These are phyloP conservation scores for Phytophthora citrophthora DNA, from an alignment of 352 stramenopile species.

Conservation along the genomic window DNA sequence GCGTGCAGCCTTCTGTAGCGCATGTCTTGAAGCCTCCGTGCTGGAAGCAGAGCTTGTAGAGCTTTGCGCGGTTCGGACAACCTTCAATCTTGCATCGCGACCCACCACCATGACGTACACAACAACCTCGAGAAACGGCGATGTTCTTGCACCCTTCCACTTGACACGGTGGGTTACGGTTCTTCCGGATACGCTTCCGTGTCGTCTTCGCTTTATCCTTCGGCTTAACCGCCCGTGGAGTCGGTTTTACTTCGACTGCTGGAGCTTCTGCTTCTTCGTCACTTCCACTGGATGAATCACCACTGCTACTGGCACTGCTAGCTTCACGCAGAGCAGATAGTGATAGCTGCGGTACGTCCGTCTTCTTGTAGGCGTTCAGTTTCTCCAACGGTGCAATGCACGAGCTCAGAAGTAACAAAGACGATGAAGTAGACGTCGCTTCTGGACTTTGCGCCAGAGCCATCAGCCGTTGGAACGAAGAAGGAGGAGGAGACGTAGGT, in stretches of 20 bases:
- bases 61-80: conserved; percentile 33
- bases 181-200: conserved; percentile 38
- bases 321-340: conserved; percentile 20
- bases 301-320: conserved; percentile 26
- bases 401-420: conserved; percentile 34
- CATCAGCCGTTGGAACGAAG: conserved; percentile 23
- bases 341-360: conserved; percentile 2
- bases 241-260: neutral
- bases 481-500: conserved; percentile 17
- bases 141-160: conserved; percentile 71
- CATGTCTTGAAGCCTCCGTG: conserved; percentile 59
- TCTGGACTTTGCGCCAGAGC: conserved; percentile 18
- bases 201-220: conserved; percentile 5
- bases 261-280: conserved; percentile 23
- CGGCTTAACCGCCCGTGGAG: neutral
- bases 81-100: conserved; percentile 47
- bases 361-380: conserved; percentile 19
- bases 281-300: conserved; percentile 14
- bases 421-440: conserved; percentile 15
- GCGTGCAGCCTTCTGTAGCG: conserved; percentile 56
- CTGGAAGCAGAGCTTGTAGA: conserved; percentile 35
- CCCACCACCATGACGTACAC: conserved; percentile 59
- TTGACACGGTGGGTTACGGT: conserved; percentile 60
- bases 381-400: conserved; percentile 39
- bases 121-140: conserved; percentile 55